Conservation (phyloP, 768 basidiomycete species). For the Suillus fuscotomentosus region DNA sequence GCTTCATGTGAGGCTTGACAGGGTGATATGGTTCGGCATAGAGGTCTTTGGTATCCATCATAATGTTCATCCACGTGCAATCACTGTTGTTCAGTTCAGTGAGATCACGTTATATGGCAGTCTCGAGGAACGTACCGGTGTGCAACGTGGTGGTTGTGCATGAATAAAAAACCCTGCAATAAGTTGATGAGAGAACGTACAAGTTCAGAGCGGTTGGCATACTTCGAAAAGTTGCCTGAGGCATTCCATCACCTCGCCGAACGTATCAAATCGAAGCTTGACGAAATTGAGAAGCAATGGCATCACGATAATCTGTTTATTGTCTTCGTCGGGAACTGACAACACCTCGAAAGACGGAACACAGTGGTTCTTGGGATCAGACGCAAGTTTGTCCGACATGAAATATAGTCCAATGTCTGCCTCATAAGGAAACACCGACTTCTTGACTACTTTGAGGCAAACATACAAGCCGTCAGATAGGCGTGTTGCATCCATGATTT, state of each 20-base stretch:
- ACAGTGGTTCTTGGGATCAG: constrained; percentile 22
- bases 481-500: constrained; percentile 29
- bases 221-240: constrained; percentile 30
- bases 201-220: no score
- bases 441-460: constrained; percentile 26
- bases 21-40: constrained; percentile 30
- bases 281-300: constrained; percentile 23
- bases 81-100: constrained; percentile 18
- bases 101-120: not conserved
- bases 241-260: constrained; percentile 27
- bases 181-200: not conserved
- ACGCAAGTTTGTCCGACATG: constrained; percentile 6
- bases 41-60: constrained; percentile 25
- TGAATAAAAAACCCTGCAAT: constrained; percentile 33
- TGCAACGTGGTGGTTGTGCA: constrained; percentile 33
- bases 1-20: constrained; percentile 6
- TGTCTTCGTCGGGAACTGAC: constrained; percentile 1
- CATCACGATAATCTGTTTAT: constrained; percentile 27
- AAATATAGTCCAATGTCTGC: constrained; percentile 22
- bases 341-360: constrained; percentile 24
- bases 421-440: constrained; percentile 17
- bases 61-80: constrained; percentile 29
- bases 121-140: constrained; percentile 29
- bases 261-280: constrained; percentile 19
- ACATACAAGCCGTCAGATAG: constrained; percentile 25